These are phyloP conservation scores for Xylaria curta DNA, from an alignment of 495 filamentous ascomycete genomes.

Conservation along the genomic window DNA sequence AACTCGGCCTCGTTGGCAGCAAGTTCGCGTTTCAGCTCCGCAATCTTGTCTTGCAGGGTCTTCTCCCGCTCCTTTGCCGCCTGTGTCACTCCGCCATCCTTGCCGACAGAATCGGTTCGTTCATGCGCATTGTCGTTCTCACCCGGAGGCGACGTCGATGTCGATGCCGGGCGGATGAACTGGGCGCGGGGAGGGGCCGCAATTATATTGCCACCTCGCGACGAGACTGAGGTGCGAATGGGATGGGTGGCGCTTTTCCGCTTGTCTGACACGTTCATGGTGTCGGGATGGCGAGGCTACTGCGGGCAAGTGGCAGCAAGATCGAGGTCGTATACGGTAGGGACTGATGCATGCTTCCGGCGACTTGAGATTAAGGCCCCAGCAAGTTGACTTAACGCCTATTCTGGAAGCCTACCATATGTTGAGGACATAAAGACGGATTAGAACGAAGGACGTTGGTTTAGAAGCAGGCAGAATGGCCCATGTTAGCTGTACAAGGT, in stretches of 20 bases:
- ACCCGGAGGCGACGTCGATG: constrained; percentile 41
- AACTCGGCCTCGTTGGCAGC: constrained; percentile 53
- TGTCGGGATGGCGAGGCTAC: constrained; percentile 24
- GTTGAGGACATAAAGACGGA: not conserved
- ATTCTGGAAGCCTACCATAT: not conserved
- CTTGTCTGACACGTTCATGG: constrained; percentile 43
- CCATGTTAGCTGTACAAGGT: not conserved
- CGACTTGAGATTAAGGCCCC: not conserved
- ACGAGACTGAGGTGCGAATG: constrained; percentile 32
- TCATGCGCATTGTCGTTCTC: constrained; percentile 35
- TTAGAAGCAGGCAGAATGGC: not conserved
- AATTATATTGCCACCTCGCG: constrained; percentile 38
- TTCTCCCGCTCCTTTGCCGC: constrained; percentile 38
- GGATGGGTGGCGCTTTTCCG: constrained; percentile 39
- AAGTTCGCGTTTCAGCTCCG: constrained; percentile 52
- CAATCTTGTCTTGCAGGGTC: constrained; percentile 44
- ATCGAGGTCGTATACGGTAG: constrained; percentile 1
- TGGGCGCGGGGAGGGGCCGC: constrained; percentile 49
- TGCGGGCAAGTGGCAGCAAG: not conserved
- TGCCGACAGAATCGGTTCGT: constrained; percentile 13
- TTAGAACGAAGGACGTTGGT: not conserved
- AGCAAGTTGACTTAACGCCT: not conserved
- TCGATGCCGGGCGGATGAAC: constrained; percentile 40
- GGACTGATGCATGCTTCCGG: constrained; percentile 19
- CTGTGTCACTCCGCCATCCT: constrained; percentile 20